Conservation (phyloP, 1,139 yeast species). For the Blastobotrys petasosporus region DNA sequence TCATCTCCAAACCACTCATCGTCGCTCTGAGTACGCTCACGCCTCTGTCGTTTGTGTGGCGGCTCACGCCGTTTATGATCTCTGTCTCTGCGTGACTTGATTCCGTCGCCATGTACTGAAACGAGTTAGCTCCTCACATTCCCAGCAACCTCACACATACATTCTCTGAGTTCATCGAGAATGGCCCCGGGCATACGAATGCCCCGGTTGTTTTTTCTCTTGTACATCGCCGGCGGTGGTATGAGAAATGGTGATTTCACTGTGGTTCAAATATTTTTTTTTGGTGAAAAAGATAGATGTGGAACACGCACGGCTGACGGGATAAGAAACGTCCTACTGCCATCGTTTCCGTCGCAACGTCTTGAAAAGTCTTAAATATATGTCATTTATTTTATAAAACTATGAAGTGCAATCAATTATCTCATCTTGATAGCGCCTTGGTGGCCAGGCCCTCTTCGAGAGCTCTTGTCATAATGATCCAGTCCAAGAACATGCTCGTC, state of each 20-base stretch:
- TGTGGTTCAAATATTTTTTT: not conserved
- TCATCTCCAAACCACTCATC: conserved; percentile 16
- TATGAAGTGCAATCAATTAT: conserved; percentile 8
- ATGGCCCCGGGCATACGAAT: conserved; percentile 61
- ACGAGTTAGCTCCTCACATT: not conserved
- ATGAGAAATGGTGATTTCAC: not conserved
- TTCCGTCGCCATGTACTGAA: too few species aligned
- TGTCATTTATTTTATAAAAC: not conserved
- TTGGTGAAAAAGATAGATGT: not conserved
- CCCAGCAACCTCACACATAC: not conserved
- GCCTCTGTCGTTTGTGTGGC: conserved; percentile 17
- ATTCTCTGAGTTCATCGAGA: conserved; percentile 52
- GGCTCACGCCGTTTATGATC: conserved; percentile 41
- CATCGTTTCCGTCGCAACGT: too few species aligned
- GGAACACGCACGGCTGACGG: not conserved
- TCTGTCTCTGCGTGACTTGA: conserved; percentile 37
- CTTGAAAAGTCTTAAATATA: too few species aligned
- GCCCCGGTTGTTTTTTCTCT: conserved; percentile 15
- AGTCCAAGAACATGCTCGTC: conserved; percentile 48
- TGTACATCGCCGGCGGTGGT: not conserved
- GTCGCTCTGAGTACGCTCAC: conserved; percentile 16
- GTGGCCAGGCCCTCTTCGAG: conserved; percentile 34
- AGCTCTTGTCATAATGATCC: conserved; percentile 77
- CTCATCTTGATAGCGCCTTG: conserved; percentile 53
- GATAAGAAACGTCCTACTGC: too few species aligned